phyloP scores from a whole-genome alignment of 495 filamentous ascomycete genomes.

The Tuber calosporum region DNA sequence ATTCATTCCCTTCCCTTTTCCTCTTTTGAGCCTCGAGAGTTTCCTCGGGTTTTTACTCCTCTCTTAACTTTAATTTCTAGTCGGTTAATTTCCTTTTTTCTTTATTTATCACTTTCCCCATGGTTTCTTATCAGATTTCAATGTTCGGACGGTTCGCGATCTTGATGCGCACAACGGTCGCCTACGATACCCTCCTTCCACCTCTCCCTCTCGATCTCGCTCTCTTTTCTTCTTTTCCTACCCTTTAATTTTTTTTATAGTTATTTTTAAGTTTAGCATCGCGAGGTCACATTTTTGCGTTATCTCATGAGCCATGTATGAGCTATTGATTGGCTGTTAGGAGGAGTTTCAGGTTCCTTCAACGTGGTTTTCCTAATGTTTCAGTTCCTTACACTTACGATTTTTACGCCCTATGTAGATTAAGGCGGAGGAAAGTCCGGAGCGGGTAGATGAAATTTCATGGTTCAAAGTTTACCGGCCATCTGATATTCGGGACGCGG shows the following conservation, averaged over 20 bases:
- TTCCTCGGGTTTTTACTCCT: background rate
- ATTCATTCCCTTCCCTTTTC: background rate
- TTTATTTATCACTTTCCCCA: background rate
- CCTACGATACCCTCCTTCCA: slow-evolving; percentile 1
- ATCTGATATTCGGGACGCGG: background rate
- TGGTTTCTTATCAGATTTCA: background rate
- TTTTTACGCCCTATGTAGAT: background rate
- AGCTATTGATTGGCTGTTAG: background rate
- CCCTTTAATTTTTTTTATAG: background rate
- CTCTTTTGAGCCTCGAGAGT: background rate
- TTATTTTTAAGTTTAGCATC: background rate
- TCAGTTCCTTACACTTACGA: background rate
- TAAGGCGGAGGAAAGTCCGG: slow-evolving; percentile 1
- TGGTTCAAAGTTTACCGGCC: background rate
- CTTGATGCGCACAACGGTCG: background rate
- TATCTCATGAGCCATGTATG: background rate
- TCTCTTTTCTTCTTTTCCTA: background rate
- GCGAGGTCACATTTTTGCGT: background rate
- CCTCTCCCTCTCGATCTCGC: background rate
- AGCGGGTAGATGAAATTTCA: slow-evolving; percentile 1
- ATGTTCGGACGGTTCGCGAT: background rate
- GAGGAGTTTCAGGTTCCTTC: slow-evolving; percentile 1
- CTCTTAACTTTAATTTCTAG: slow-evolving; percentile 3
- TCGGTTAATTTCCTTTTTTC: background rate
- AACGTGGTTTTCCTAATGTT: background rate